phyloP scores from a whole-genome alignment of 140 eudicot genomes.

The Ambrosia hybrid region DNA sequence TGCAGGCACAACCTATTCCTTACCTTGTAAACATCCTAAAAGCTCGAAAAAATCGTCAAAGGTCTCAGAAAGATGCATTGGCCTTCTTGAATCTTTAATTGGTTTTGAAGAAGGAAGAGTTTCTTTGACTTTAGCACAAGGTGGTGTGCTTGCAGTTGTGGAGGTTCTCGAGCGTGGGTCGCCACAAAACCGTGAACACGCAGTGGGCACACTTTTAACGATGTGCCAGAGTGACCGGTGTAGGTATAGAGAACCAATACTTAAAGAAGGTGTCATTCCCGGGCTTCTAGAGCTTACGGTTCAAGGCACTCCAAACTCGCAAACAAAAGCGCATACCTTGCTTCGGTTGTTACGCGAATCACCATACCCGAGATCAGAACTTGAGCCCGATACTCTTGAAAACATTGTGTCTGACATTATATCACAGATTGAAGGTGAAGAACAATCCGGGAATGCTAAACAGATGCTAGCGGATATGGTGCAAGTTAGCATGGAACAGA shows the following conservation, averaged over 20 bases:
- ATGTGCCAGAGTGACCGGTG: constrained; percentile 82
- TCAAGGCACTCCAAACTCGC: constrained; percentile 72
- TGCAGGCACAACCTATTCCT: constrained; percentile 64
- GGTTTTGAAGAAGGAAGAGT: constrained; percentile 63
- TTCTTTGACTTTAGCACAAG: constrained; percentile 59
- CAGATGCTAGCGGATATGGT: constrained; percentile 96
- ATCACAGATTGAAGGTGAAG: constrained; percentile 81
- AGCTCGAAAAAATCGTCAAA: constrained; percentile 69
- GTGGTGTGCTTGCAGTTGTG: constrained; percentile 88
- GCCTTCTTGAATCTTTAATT: constrained; percentile 68
- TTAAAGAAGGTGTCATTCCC: constrained; percentile 91
- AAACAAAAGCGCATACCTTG: constrained; percentile 68
- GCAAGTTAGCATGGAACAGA: constrained; percentile 97
- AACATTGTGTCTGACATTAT: constrained; percentile 71
- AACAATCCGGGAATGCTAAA: constrained; percentile 83
- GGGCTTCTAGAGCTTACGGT: constrained; percentile 95
- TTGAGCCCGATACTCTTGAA: constrained; percentile 73
- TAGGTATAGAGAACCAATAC: constrained; percentile 77
- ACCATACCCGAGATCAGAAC: constrained; percentile 75
- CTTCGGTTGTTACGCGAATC: constrained; percentile 68
- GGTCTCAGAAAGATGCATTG: constrained; percentile 72
- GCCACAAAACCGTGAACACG: constrained; percentile 85
- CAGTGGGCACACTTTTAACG: constrained; percentile 80
- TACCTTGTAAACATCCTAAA: constrained; percentile 54
- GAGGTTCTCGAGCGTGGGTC: constrained; percentile 91